Conservation (phyloP, 2,329 filamentous ascomycete species). For the Beauveria pseudobassiana region DNA sequence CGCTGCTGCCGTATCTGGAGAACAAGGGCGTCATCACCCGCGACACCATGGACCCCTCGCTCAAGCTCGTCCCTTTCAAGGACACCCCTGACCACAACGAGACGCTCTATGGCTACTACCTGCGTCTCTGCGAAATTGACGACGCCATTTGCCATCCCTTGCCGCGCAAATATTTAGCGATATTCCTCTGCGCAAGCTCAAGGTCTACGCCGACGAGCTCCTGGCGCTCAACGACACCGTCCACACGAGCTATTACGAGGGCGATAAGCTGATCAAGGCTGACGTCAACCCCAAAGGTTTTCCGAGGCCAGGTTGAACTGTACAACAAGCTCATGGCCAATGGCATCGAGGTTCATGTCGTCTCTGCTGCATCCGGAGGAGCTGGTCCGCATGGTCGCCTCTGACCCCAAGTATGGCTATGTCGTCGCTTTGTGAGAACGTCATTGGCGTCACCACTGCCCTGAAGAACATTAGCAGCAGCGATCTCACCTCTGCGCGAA, state of each 20-base stretch:
- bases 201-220: constrained; percentile 39
- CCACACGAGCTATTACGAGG: constrained; percentile 28
- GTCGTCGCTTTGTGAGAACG: too few relatives aligned
- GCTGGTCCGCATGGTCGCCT: constrained; percentile 37
- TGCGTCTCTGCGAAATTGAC: constrained; percentile 34
- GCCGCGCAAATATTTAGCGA: constrained; percentile 34
- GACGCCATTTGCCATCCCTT: constrained; percentile 35
- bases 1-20: constrained; percentile 35
- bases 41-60: constrained; percentile 30
- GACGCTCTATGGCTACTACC: constrained; percentile 38
- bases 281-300: constrained; percentile 29
- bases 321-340: constrained; percentile 35
- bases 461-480: constrained; percentile 24
- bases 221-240: constrained; percentile 34
- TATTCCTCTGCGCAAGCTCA: constrained; percentile 35
- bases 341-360: constrained; percentile 36
- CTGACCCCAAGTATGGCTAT: constrained; percentile 37
- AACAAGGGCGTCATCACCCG: constrained; percentile 33
- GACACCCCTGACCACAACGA: constrained; percentile 31
- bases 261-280: constrained; percentile 21
- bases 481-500: constrained; percentile 28
- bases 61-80: constrained; percentile 35
- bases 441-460: constrained; percentile 34
- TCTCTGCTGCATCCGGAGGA: constrained; percentile 37
- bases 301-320: constrained; percentile 34